These are phyloP conservation scores for Kodamaea leandrae DNA, from an alignment of 805 yeast genomes.

Conservation along the genomic window DNA sequence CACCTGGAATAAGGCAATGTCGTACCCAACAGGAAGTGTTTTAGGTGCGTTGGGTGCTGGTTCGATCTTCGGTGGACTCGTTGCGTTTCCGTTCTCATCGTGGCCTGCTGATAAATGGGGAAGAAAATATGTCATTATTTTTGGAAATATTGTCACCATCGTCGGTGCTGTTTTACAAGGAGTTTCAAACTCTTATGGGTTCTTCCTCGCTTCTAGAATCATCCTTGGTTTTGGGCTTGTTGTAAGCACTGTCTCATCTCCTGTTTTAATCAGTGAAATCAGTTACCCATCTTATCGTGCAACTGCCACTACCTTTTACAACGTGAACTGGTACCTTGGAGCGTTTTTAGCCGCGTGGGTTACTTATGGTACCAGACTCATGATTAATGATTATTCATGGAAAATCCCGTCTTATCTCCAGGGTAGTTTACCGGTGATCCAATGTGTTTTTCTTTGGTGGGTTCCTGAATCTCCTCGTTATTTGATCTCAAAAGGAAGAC, in stretches of 20 bases:
- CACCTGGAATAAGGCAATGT: slow-evolving; percentile 39
- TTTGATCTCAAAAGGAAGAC: slow-evolving; percentile 21
- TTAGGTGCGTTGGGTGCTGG: slow-evolving; percentile 24
- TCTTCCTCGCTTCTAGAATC: slow-evolving; percentile 46
- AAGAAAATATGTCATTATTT: slow-evolving; percentile 30
- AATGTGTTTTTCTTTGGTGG: slow-evolving; percentile 30
- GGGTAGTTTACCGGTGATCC: slow-evolving; percentile 46
- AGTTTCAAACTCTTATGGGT: slow-evolving; percentile 29
- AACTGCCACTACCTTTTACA: slow-evolving; percentile 36
- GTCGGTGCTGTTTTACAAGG: slow-evolving; percentile 41
- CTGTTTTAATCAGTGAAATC: slow-evolving; percentile 49
- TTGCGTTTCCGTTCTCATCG: slow-evolving; percentile 29
- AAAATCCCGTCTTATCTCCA: slow-evolving; percentile 55
- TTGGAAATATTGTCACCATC: slow-evolving; percentile 26
- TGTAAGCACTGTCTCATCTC: slow-evolving; percentile 42
- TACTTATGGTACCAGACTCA: slow-evolving; percentile 43
- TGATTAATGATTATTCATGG: slow-evolving; percentile 43
- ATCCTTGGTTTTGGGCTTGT: slow-evolving; percentile 48
- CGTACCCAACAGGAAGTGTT: slow-evolving; percentile 18
- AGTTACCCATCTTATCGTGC: slow-evolving; percentile 37
- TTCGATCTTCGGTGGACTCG: slow-evolving; percentile 35
- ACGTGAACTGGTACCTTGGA: slow-evolving; percentile 52
- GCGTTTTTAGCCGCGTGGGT: slow-evolving; percentile 52
- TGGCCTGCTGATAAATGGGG: slow-evolving; percentile 38
- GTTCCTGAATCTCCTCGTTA: slow-evolving; percentile 42